A percentile compares a stretch with the other conserved stretches of the same genome.
Conservation (phyloP, 345 rosid species). For the Syzygium grande region DNA sequence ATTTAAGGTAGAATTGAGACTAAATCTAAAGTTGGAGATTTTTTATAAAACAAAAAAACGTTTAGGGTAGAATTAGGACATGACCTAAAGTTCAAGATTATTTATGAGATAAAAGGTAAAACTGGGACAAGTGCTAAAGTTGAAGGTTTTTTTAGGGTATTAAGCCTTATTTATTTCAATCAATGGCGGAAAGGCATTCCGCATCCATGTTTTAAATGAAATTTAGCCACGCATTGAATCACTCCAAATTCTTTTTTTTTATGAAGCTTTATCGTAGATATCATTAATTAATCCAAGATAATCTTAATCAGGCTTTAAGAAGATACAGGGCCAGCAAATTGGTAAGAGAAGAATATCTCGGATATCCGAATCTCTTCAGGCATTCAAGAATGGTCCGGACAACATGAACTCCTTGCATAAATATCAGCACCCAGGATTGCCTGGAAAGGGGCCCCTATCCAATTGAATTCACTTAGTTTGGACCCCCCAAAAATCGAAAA, state of each 20-base stretch:
- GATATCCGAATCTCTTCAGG: neutral
- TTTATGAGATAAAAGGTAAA: no score
- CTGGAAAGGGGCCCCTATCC: neutral
- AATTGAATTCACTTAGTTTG: neutral
- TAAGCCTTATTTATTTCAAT: neutral
- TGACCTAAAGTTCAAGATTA: no score
- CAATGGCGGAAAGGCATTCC: neutral
- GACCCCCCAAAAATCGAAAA: neutral
- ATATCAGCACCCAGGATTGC: neutral
- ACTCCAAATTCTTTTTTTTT: neutral
- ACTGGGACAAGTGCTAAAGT: no score
- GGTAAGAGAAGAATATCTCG: neutral
- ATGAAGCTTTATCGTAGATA: fast-evolving
- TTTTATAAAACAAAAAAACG: no score
- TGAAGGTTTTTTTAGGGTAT: no score
- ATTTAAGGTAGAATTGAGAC: no score
- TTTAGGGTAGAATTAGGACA: no score
- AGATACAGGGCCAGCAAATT: neutral
- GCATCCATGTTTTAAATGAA: neutral
- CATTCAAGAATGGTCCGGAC: neutral
- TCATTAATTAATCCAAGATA: neutral
- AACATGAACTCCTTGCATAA: neutral
- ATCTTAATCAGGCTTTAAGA: neutral
- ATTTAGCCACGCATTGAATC: neutral
- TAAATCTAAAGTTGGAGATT: no score